Evolutionary conservation across 805 yeast genomes (phyloP).

Genomic region (Schwanniomyces vanrijiae): DNA sequence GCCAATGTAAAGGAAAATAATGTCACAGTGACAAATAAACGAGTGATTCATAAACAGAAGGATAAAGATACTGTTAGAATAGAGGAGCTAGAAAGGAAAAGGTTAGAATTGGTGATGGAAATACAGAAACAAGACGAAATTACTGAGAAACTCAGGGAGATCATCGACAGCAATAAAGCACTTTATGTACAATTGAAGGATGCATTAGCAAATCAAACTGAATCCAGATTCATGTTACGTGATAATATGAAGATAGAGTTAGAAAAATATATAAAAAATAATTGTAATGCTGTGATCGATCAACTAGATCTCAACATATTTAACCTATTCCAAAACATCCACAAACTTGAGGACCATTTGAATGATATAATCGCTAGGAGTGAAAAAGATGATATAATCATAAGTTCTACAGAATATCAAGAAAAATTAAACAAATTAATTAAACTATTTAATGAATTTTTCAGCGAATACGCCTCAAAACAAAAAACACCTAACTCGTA

Average conservation of each 20-base stretch:
- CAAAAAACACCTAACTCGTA: neutral
- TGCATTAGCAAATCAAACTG: conserved; percentile 23
- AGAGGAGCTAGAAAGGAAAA: conserved; percentile 23
- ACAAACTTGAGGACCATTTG: conserved; percentile 6
- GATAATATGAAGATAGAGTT: neutral
- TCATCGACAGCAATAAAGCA: conserved; percentile 33
- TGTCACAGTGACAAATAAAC: neutral
- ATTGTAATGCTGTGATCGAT: conserved; percentile 9
- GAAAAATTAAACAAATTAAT: conserved; percentile 14
- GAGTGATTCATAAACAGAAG: neutral
- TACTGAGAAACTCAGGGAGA: conserved; percentile 27
- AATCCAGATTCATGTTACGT: conserved; percentile 15
- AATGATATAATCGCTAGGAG: conserved; percentile 1
- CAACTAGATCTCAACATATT: conserved; percentile 11
- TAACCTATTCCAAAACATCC: conserved; percentile 11
- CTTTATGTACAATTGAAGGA: conserved; percentile 33
- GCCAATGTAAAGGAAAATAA: neutral
- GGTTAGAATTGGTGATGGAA: conserved; percentile 34
- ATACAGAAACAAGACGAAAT: conserved; percentile 39
- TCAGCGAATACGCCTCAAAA: neutral
- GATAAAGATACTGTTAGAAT: conserved; percentile 14
- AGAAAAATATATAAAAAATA: neutral
- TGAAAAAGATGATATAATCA: conserved; percentile 6
- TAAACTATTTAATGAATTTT: conserved; percentile 13
- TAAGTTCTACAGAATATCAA: conserved; percentile 15